Conservation (phyloP, 2,329 filamentous ascomycete genomes). For the Sphaerulina populicola region DNA sequence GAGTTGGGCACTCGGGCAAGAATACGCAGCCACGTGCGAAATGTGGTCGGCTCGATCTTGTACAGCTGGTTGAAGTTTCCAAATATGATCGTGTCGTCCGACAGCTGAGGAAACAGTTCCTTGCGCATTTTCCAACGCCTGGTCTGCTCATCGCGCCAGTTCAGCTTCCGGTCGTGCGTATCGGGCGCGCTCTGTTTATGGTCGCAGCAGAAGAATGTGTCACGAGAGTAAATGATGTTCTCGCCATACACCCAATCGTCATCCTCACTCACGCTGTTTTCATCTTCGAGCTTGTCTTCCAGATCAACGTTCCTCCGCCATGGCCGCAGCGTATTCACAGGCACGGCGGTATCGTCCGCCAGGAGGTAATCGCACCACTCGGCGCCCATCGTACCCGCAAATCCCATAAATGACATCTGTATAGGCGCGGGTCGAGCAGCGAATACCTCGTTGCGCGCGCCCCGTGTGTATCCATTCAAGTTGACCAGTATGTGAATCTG, state of each 20-base stretch:
- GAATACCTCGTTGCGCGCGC: slow-evolving; percentile 95
- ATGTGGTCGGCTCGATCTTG: slow-evolving; percentile 98
- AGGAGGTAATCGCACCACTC: slow-evolving; percentile 99
- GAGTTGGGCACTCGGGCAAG: slow-evolving; percentile 76
- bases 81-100: slow-evolving; percentile 79
- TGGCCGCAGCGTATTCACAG: slow-evolving; percentile 69
- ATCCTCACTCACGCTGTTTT: slow-evolving; percentile 53
- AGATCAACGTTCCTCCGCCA: slow-evolving; percentile 67
- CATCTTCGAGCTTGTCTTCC: slow-evolving; percentile 55
- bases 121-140: slow-evolving; percentile 89
- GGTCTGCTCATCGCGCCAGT: slow-evolving; percentile 75
- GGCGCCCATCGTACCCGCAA: slow-evolving; percentile 87
- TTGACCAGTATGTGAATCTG: slow-evolving; percentile 93
- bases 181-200: slow-evolving; percentile 84
- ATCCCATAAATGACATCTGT: slow-evolving; percentile 99
- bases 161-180: slow-evolving; percentile 54
- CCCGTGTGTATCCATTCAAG: slow-evolving; percentile 94
- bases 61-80: slow-evolving; percentile 99
- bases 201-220: slow-evolving; percentile 98
- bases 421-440: slow-evolving; percentile 88
- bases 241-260: slow-evolving; percentile 92
- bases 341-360: slow-evolving; percentile 80
- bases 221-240: slow-evolving; percentile 87
- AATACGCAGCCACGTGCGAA: slow-evolving; percentile 91
- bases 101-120: slow-evolving; percentile 73